phyloP scores from a whole-genome alignment of 441 rosid species.

The Pelargonium australe region DNA sequence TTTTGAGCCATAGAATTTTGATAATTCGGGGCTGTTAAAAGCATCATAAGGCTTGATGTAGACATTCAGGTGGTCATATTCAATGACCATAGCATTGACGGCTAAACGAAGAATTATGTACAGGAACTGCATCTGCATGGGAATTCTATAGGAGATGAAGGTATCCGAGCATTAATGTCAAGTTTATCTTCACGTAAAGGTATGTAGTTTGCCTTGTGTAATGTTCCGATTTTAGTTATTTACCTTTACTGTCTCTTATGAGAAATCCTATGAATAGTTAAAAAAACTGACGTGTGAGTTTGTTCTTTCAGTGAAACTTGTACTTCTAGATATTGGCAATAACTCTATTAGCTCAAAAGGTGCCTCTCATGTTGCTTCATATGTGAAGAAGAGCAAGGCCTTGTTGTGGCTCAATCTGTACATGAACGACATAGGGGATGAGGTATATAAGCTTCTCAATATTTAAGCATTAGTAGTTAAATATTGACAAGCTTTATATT shows the following conservation, averaged over 20 bases:
- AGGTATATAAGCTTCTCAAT: slow-evolving; percentile 40
- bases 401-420: slow-evolving; percentile 91
- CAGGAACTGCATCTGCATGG: slow-evolving; percentile 98
- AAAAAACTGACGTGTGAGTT: slow-evolving; percentile 19
- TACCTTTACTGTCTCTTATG: slow-evolving; percentile 7
- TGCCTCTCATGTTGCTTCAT: slow-evolving; percentile 74
- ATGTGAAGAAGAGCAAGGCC: slow-evolving; percentile 77
- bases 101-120: slow-evolving; percentile 13
- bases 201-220: slow-evolving; percentile 20
- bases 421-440: slow-evolving; percentile 95
- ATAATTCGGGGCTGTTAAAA: neutral
- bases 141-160: slow-evolving; percentile 93
- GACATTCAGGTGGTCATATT: neutral
- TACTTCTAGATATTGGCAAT: slow-evolving; percentile 86
- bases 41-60: neutral
- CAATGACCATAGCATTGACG: slow-evolving; percentile 14
- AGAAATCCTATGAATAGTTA: neutral
- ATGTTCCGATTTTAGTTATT: slow-evolving; percentile 6
- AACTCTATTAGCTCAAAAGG: slow-evolving; percentile 79
- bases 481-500: no score
- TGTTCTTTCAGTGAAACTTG: slow-evolving; percentile 53
- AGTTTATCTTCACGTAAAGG: slow-evolving; percentile 86
- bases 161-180: slow-evolving; percentile 67
- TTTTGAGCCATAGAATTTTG: neutral
- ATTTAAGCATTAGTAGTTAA: neutral